Evolutionary conservation across 2,329 filamentous ascomycete species (phyloP).

Genomic region (Neofusicoccum sp.): DNA sequence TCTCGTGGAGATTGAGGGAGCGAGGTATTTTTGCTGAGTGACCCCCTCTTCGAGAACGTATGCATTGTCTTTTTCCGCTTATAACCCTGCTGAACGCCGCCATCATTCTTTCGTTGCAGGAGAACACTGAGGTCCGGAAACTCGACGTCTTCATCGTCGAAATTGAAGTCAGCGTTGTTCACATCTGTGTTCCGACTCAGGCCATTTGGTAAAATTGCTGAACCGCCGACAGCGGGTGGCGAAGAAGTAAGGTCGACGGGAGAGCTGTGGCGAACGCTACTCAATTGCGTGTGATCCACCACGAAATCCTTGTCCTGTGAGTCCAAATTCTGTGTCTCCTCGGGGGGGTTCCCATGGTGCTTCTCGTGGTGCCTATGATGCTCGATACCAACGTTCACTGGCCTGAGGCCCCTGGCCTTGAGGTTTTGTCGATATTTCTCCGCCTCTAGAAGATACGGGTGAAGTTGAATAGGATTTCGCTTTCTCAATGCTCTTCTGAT

Average conservation of each 20-base stretch:
- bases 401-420: constrained; percentile 43
- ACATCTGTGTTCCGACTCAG: neutral
- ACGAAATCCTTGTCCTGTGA: constrained; percentile 18
- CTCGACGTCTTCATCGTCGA: constrained; percentile 24
- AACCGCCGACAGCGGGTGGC: neutral
- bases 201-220: neutral
- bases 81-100: constrained; percentile 20
- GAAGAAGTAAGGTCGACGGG: neutral
- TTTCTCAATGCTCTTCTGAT: constrained; percentile 38
- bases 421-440: constrained; percentile 44
- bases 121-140: constrained; percentile 29
- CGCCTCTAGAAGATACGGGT: constrained; percentile 48
- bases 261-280: constrained; percentile 7
- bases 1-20: neutral
- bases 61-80: constrained; percentile 24
- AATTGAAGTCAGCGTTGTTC: constrained; percentile 11
- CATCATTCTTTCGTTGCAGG: constrained; percentile 19
- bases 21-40: constrained; percentile 11
- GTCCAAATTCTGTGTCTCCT: constrained; percentile 13
- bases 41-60: constrained; percentile 4
- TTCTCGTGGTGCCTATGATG: neutral
- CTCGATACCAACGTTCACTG: constrained; percentile 35
- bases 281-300: constrained; percentile 9
- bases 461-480: constrained; percentile 48
- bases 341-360: neutral